Base-by-base conservation (phyloP, 2,329 filamentous ascomycete species). In the Colletotrichum tabaci region DNA sequence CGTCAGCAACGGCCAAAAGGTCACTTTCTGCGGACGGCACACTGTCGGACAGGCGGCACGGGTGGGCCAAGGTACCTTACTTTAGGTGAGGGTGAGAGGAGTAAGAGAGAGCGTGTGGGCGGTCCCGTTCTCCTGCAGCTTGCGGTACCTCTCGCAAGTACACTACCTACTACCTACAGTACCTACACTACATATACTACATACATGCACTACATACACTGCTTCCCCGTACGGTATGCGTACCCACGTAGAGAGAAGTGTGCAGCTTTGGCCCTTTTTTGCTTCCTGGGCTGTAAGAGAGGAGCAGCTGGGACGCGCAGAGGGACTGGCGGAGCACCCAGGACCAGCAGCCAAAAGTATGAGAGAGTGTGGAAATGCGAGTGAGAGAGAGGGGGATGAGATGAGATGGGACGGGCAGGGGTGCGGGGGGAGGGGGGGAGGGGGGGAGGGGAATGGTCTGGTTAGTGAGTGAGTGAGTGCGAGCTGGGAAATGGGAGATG, bases 1-100 rank as follows among this genome's bases (percentile, higher is more conserved):
- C 21, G 49, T 26, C 49, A 26, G 57, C 26, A 21, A 15, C 57
- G 26, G 12, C 5, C 23, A 26, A 26, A 61, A 42, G 8, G 58
- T 47, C 58, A 50, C 58, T 44, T 40, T 49, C 26, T 61, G 16
- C 5, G 26, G 12, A 13, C 6, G 42, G 57, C 21, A 26, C 18
- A 12, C n/a, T 16, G 42, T 46, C 40, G 57, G 13, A 12, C 35
- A n/a, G n/a, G 55, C 16, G n/a, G 35, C 13, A 57, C 38, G 26
- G 26, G 18, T 7, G 16, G 40, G 56, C 26, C 44, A 49, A 61
- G 56, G 66, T 69, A 66, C 62, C 56, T 67, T 62, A 26, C 62
- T 61, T 67, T 62, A 26, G 5, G 23, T 61, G 60, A 53, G 67
- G 26, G 21, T 60, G 46, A 42, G 60, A 53, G 52, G 56, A 52